Base-by-base conservation (phyloP, 1,139 yeast species). In the Zygosaccharomyces sapae region DNA sequence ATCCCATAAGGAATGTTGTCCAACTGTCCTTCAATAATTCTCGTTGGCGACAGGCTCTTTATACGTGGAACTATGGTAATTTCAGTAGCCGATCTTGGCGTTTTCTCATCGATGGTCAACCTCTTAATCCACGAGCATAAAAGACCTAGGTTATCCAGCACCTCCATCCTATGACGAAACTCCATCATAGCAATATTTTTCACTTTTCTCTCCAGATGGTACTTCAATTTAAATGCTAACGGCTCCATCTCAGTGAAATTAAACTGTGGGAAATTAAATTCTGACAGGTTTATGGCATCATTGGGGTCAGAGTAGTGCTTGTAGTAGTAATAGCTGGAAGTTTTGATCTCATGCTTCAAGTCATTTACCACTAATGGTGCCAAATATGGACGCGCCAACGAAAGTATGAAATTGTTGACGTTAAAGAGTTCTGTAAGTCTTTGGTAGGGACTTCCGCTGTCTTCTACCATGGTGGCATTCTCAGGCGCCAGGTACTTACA, bases 11-110 rank as follows among this genome's bases (percentile, higher is more conserved):
- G 86, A 27, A 89, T 84, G 62, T 87, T 89, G 49, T 81, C 82
- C 68, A 76, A 71, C 56, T 79, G 77, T 3, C 69, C 70, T 48
- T 70, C 79, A 46, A 70, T 62, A 10, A 79, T 70, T 50, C 79
- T 72, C 53, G 87, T 86, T 6, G 87, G 81, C 56, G 89, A 95
- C 41, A 88, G 68, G 40, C 86, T 82, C 46, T 86, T 72, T 47
- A 88, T 67, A 61, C 86, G 94, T 0, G 98, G 98, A 3, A 92
- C 97, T 38, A 92, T 84, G 0, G 96, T 87, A 19, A 92, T 83
- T 60, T 89, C 96, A 10, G 81, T 80, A 3, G 83, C 79, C 19
- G 85, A 79, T 18, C 83, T 70, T 0, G 97, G 96, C 0, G 83
- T 79, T 58, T 83, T 83, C 60, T 92, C 97, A 64, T 92, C 97